phyloP scores from a whole-genome alignment of 106 monocot genomes.

The Apostasia shenzhenica region DNA sequence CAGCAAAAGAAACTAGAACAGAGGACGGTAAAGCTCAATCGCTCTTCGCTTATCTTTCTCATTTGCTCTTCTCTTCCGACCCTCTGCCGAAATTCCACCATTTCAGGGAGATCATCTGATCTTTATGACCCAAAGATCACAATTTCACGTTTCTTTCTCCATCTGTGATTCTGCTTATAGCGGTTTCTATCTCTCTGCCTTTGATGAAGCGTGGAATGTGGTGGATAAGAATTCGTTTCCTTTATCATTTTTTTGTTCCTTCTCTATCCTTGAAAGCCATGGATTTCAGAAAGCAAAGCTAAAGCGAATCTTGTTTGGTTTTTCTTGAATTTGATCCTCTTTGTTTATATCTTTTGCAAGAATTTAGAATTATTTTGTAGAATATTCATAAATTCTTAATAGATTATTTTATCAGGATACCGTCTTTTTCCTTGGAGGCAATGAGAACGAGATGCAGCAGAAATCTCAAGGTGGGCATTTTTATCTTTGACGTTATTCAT shows the following conservation, averaged over 20 bases:
- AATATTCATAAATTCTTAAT: not conserved
- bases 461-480: not conserved
- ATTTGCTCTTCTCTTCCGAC: too few relatives aligned
- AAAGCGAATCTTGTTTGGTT: not conserved
- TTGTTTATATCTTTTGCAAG: not conserved
- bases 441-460: slow-evolving; percentile 7
- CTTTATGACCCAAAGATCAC: too few relatives aligned
- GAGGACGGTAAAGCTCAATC: slow-evolving; percentile 2
- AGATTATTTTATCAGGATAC: slow-evolving; percentile 2
- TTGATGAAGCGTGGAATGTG: too few relatives aligned
- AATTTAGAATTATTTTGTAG: not conserved
- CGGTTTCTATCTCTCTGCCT: too few relatives aligned
- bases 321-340: not conserved
- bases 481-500: not conserved
- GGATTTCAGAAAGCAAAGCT: not conserved
- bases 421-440: slow-evolving; percentile 2
- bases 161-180: too few relatives aligned
- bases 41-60: not conserved
- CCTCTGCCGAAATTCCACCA: too few relatives aligned
- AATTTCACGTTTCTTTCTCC: too few relatives aligned
- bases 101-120: too few relatives aligned
- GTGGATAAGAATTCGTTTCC: too few relatives aligned
- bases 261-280: not conserved
- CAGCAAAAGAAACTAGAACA: not conserved
- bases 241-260: not conserved